Evolutionary conservation across 164 flowering plant species (phyloP).

Genomic region (Malania oleifera): DNA sequence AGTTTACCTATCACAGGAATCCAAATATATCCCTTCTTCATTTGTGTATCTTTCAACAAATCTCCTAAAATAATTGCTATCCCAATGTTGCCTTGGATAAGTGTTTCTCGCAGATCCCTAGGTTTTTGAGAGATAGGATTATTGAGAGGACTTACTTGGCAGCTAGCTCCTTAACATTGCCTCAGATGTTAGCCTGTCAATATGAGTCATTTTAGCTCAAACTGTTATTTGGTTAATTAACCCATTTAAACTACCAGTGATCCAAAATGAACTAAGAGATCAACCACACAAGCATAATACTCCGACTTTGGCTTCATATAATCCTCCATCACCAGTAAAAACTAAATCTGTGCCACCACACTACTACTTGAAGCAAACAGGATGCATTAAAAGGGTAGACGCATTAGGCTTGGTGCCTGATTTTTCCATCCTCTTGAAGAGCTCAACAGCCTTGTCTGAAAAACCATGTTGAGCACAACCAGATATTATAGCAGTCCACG

Average conservation of each 20-base stretch:
- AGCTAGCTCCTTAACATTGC: slow-evolving; percentile 46
- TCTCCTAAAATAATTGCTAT: slow-evolving; percentile 39
- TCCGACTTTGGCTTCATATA: slow-evolving; percentile 48
- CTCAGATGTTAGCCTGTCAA: slow-evolving; percentile 59
- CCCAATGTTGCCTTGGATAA: slow-evolving; percentile 32
- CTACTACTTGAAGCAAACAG: slow-evolving; percentile 70
- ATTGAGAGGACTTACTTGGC: slow-evolving; percentile 46
- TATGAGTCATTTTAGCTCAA: slow-evolving; percentile 51
- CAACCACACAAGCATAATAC: slow-evolving; percentile 70
- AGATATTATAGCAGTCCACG: slow-evolving; percentile 61
- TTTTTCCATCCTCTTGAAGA: slow-evolving; percentile 44
- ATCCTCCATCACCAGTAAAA: slow-evolving; percentile 43
- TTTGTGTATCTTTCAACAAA: slow-evolving; percentile 45
- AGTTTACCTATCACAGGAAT: slow-evolving; percentile 43
- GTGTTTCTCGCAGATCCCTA: slow-evolving; percentile 20
- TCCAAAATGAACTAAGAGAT: slow-evolving; percentile 60
- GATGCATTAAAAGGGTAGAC: slow-evolving; percentile 49
- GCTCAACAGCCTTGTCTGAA: slow-evolving; percentile 33
- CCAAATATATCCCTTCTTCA: slow-evolving; percentile 63
- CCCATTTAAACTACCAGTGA: slow-evolving; percentile 42
- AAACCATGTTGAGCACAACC: slow-evolving; percentile 60
- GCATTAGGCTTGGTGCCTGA: slow-evolving; percentile 31
- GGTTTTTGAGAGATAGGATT: slow-evolving; percentile 46
- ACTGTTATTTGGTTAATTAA: slow-evolving; percentile 50
- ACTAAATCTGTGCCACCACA: slow-evolving; percentile 47